These are phyloP conservation scores for Termitomyces sp. DNA, from an alignment of 768 basidiomycete species.

Conservation along the genomic window DNA sequence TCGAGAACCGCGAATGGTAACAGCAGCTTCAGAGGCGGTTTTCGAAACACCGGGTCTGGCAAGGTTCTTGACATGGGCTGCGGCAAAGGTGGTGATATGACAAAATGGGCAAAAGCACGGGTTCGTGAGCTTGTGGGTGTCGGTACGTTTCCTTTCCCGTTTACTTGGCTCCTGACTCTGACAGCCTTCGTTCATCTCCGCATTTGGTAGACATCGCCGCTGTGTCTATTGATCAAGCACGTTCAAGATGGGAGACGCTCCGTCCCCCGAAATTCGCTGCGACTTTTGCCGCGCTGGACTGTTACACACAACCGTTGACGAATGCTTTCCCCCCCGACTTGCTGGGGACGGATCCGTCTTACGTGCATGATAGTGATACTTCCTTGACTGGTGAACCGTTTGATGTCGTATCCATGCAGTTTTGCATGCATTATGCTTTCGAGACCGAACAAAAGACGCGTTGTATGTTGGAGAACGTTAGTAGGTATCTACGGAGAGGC, in stretches of 20 bases:
- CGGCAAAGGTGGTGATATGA: constrained; percentile 97
- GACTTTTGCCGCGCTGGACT: constrained; percentile 81
- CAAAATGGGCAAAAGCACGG: constrained; percentile 88
- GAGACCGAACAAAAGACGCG: constrained; percentile 83
- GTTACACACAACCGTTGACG: constrained; percentile 70
- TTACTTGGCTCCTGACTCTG: constrained; percentile 1
- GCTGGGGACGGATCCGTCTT: constrained; percentile 29
- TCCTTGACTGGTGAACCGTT: constrained; percentile 46
- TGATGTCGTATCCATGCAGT: constrained; percentile 97
- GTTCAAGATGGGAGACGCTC: constrained; percentile 54
- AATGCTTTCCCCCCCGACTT: constrained; percentile 59
- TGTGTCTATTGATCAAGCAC: constrained; percentile 87
- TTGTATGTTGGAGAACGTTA: constrained; percentile 91
- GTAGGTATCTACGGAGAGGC: constrained; percentile 69
- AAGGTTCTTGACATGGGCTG: constrained; percentile 95
- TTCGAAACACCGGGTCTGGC: constrained; percentile 37
- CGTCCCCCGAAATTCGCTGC: constrained; percentile 63
- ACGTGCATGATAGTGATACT: constrained; percentile 8
- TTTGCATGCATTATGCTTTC: constrained; percentile 99
- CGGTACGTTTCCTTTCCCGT: constrained; percentile 39
- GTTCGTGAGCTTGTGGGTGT: constrained; percentile 76
- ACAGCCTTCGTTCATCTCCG: not conserved
- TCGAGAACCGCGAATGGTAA: constrained; percentile 21
- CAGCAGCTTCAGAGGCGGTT: constrained; percentile 16
- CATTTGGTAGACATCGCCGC: constrained; percentile 71